Evolutionary conservation across 169 alveolate species (phyloP).

Genomic region (Eimeria praecox): DNA sequence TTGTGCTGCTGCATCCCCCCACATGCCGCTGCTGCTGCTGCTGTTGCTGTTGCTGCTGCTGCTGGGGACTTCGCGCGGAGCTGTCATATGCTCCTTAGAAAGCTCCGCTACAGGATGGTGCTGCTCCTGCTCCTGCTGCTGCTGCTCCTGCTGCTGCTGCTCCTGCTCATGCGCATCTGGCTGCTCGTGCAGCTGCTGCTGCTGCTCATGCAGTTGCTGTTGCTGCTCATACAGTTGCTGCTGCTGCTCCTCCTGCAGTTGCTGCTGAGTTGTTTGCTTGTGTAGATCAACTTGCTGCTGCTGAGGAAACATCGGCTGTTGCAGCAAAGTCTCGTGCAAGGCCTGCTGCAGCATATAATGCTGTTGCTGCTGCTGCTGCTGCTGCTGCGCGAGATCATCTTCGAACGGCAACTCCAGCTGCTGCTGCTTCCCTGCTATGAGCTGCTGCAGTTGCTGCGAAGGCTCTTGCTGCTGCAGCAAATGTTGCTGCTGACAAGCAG

Average conservation of each 20-base stretch:
- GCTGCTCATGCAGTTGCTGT: background rate
- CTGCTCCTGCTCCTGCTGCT: background rate
- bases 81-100: background rate
- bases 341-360: constrained; percentile 9
- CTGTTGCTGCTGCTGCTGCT: constrained; percentile 4
- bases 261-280: no score
- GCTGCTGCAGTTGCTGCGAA: background rate
- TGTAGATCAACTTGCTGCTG: no score
- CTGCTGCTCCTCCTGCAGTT: background rate
- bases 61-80: background rate
- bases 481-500: background rate
- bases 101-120: background rate
- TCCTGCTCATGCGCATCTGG: background rate
- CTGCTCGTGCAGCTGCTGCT: background rate
- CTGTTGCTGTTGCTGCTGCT: constrained; percentile 17
- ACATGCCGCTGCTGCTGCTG: constrained; percentile 18
- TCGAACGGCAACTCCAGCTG: background rate
- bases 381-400: background rate
- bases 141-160: background rate
- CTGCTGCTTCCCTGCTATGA: background rate
- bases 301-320: background rate
- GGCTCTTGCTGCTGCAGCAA: constrained; percentile 15
- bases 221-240: background rate
- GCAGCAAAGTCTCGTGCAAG: background rate
- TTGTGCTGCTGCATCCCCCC: constrained; percentile 32